phyloP scores from a whole-genome alignment of 1,284 basidiomycete genomes.

The Fomitopsis pinicola region DNA sequence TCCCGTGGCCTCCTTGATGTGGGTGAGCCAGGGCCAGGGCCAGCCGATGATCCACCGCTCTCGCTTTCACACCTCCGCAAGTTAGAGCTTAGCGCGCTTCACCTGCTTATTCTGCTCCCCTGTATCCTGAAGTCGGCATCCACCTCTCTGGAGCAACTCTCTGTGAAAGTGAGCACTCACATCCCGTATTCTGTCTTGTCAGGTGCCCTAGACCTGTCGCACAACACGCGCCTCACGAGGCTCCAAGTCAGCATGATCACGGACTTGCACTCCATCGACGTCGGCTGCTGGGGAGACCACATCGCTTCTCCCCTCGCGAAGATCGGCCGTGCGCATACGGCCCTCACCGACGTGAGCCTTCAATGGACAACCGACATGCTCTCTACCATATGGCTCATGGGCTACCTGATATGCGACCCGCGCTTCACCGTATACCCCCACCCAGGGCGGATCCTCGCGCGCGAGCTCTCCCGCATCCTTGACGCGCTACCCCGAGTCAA shows the following conservation, averaged over 20 bases:
- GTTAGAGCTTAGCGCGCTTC: not conserved
- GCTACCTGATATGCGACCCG: not conserved
- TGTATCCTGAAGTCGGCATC: not conserved
- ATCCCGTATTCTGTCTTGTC: not conserved
- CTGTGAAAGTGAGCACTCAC: not conserved
- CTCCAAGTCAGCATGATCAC: not conserved
- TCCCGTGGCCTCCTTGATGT: not conserved
- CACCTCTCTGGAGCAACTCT: not conserved
- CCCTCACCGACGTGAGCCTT: not conserved
- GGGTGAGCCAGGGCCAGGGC: not conserved
- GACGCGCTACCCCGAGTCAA: not conserved
- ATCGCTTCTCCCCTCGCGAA: not conserved
- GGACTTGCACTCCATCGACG: not conserved
- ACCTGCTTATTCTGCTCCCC: not conserved
- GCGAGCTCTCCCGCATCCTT: not conserved
- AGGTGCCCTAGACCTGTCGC: not conserved
- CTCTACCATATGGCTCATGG: no score
- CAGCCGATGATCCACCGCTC: not conserved
- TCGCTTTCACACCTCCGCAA: not conserved
- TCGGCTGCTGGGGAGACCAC: not conserved
- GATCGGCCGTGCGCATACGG: not conserved
- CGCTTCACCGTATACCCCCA: not conserved
- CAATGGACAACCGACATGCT: not conserved
- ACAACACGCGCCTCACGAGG: not conserved
- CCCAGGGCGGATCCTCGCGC: not conserved